A percentile compares a stretch with the other conserved stretches of the same genome.
Conservation (phyloP, 2,329 filamentous ascomycete species). For the Aspergillus phoenicis region DNA sequence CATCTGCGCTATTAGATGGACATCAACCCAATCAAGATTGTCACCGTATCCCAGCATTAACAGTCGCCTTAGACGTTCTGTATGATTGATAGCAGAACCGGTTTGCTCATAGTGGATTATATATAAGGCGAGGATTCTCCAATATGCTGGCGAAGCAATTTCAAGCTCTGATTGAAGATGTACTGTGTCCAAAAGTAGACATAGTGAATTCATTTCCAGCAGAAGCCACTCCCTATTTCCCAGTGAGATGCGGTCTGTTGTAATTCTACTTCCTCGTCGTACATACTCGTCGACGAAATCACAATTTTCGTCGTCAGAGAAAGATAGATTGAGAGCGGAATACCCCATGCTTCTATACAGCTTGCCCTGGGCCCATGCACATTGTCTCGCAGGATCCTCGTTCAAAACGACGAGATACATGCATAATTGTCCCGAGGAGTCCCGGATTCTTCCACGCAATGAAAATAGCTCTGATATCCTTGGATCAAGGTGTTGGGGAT, state of each 20-base stretch:
- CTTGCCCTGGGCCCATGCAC: constrained; percentile 60
- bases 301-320: constrained; percentile 26
- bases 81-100: constrained; percentile 18
- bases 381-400: constrained; percentile 58
- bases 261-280: constrained; percentile 41
- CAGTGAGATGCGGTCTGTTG: constrained; percentile 31
- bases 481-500: constrained; percentile 47
- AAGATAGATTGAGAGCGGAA: constrained; percentile 50
- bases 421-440: constrained; percentile 32
- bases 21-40: constrained; percentile 57
- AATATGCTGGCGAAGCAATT: constrained; percentile 25
- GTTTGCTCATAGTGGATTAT: constrained; percentile 30
- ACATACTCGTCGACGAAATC: constrained; percentile 36
- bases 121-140: constrained; percentile 39
- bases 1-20: constrained; percentile 65
- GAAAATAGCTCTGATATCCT: constrained; percentile 55
- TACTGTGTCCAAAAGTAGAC: constrained; percentile 27
- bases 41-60: constrained; percentile 34
- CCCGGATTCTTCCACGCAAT: constrained; percentile 40
- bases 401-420: constrained; percentile 69
- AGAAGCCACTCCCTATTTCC: constrained; percentile 22
- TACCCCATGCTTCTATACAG: constrained; percentile 58
- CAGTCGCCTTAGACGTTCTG: constrained; percentile 30
- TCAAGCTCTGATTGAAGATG: constrained; percentile 16
- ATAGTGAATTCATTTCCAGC: constrained; percentile 23